Evolutionary conservation across 2,329 filamentous ascomycete genomes (phyloP).

Genomic region (Claviceps monticola): DNA sequence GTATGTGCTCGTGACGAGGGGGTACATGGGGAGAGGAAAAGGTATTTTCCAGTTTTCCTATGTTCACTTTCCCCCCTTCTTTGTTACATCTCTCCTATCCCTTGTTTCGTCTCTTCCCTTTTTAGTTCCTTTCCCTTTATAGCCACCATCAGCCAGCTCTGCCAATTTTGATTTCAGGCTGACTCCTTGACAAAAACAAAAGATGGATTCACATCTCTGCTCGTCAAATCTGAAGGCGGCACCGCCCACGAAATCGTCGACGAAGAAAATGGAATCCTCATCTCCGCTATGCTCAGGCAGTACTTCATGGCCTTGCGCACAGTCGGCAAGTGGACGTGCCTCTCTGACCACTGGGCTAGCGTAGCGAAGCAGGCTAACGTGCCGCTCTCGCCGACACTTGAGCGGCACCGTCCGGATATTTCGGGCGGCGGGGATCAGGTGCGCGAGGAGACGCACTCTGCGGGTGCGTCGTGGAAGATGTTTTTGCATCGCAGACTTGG

Average conservation of each 20-base stretch:
- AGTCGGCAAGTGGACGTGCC: slow-evolving; percentile 64
- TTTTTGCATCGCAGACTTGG: slow-evolving; percentile 24
- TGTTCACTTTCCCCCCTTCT: background rate
- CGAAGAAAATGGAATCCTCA: slow-evolving; percentile 77
- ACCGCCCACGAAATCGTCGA: slow-evolving; percentile 63
- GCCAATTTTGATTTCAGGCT: background rate
- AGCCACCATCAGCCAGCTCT: too few species aligned
- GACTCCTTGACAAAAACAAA: background rate
- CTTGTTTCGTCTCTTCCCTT: background rate
- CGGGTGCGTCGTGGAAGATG: slow-evolving; percentile 19
- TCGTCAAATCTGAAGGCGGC: slow-evolving; percentile 65
- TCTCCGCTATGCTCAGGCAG: slow-evolving; percentile 75
- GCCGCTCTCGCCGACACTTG: slow-evolving; percentile 10
- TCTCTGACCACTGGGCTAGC: slow-evolving; percentile 53
- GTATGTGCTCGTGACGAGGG: slow-evolving; percentile 66
- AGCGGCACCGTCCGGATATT: slow-evolving; percentile 8
- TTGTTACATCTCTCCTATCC: background rate
- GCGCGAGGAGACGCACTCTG: slow-evolving; percentile 6
- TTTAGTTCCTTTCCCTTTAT: background rate
- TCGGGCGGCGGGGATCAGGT: too few species aligned
- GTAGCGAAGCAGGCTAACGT: slow-evolving; percentile 49
- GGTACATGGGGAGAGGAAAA: slow-evolving; percentile 81
- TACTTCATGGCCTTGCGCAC: slow-evolving; percentile 83
- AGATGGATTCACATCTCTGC: slow-evolving; percentile 66
- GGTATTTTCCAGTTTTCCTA: slow-evolving; percentile 15